Evolutionary conservation across 164 flowering plant species (phyloP).

Genomic region (Chimonanthus praecox): DNA sequence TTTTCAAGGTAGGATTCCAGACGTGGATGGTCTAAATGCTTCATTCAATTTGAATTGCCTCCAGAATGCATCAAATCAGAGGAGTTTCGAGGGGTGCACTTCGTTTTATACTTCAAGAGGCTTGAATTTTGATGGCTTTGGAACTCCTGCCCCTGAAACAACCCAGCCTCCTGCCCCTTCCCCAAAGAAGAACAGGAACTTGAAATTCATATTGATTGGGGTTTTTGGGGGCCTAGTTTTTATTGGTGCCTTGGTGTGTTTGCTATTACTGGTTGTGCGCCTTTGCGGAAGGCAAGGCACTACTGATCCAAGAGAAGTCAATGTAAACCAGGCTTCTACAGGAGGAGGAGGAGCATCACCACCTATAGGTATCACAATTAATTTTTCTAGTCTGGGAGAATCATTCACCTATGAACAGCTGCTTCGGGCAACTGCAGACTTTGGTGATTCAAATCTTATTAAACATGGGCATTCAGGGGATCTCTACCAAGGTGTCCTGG

Average conservation of each 20-base stretch:
- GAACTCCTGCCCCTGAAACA: conserved; percentile 30
- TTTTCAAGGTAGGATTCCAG: conserved; percentile 54
- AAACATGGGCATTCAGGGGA: conserved; percentile 94
- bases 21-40: conserved; percentile 23
- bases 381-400: conserved; percentile 62
- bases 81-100: conserved; percentile 41
- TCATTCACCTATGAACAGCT: conserved; percentile 69
- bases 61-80: conserved; percentile 48
- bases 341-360: conserved; percentile 24
- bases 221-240: conserved; percentile 71
- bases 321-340: conserved; percentile 44
- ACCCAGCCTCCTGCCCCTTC: conserved; percentile 21
- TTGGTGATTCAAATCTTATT: conserved; percentile 65
- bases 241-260: conserved; percentile 33
- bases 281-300: conserved; percentile 24
- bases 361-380: conserved; percentile 34
- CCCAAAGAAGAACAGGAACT: conserved; percentile 29
- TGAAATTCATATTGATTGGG: conserved; percentile 46
- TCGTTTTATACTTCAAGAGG: conserved; percentile 56
- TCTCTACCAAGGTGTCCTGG: conserved; percentile 63
- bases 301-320: conserved; percentile 41
- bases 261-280: conserved; percentile 33
- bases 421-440: conserved; percentile 60
- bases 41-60: conserved; percentile 65
- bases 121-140: conserved; percentile 62